Evolutionary conservation across 2,329 filamentous ascomycete genomes (phyloP).

Genomic region (Penicillium palitans): DNA sequence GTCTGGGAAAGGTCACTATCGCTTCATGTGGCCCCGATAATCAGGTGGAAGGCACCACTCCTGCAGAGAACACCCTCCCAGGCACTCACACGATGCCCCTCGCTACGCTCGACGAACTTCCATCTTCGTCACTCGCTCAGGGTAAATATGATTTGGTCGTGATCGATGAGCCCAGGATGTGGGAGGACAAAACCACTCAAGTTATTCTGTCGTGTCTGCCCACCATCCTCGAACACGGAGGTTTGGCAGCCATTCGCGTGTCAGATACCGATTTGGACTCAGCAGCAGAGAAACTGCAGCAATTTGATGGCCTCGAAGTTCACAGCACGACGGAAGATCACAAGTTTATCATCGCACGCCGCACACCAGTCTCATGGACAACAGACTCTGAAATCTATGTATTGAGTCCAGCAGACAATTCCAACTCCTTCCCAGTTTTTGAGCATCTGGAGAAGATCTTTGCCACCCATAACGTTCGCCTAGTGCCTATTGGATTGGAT

Average conservation of each 20-base stretch:
- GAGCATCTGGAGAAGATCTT: slow-evolving; percentile 15
- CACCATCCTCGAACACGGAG: slow-evolving; percentile 11
- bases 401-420: slow-evolving; percentile 4
- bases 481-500: slow-evolving; percentile 14
- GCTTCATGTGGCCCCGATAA: slow-evolving; percentile 7
- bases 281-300: slow-evolving; percentile 7
- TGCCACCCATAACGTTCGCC: slow-evolving; percentile 13
- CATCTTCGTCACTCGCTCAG: slow-evolving; percentile 10
- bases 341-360: slow-evolving; percentile 14
- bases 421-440: slow-evolving; percentile 6
- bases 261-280: slow-evolving; percentile 5
- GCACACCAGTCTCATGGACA: slow-evolving; percentile 13
- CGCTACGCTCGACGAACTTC: slow-evolving; percentile 3
- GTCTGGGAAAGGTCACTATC: slow-evolving; percentile 11
- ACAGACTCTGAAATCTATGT: slow-evolving; percentile 20
- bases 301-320: slow-evolving; percentile 10
- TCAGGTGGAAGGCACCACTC: background rate
- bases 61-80: background rate
- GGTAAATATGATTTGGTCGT: slow-evolving; percentile 15
- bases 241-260: slow-evolving; percentile 14
- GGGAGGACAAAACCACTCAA: slow-evolving; percentile 5
- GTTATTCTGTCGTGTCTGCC: slow-evolving; percentile 7
- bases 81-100: slow-evolving; percentile 9
- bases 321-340: slow-evolving; percentile 15
- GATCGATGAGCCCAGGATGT: slow-evolving; percentile 15